A percentile compares a stretch with the other conserved stretches of the same genome.
Conservation (phyloP, 768 basidiomycete species). For the Xerocomus potaroensis region DNA sequence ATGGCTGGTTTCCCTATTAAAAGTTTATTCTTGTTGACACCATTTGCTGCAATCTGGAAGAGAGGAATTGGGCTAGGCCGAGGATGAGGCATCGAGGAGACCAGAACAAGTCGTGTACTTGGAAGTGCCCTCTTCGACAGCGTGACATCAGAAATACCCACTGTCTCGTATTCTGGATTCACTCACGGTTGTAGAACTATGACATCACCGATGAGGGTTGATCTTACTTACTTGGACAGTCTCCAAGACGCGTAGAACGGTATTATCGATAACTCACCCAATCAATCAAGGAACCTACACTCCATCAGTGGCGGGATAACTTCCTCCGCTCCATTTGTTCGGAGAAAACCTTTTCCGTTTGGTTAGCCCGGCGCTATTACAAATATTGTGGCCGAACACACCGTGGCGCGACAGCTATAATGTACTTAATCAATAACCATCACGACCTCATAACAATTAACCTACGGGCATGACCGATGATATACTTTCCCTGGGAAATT, state of each 20-base stretch:
- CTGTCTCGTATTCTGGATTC: not conserved
- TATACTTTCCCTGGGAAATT: conserved; percentile 32
- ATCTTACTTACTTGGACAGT: conserved; percentile 37
- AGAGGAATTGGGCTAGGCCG: conserved; percentile 42
- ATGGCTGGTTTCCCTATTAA: conserved; percentile 73
- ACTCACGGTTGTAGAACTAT: conserved; percentile 29
- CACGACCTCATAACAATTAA: not conserved
- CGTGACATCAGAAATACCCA: too few species aligned
- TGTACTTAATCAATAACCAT: not conserved
- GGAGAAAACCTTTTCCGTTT: conserved; percentile 17
- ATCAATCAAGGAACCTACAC: conserved; percentile 42
- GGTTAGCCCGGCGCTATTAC: not conserved
- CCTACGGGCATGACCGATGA: conserved; percentile 34
- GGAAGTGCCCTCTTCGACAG: too few species aligned
- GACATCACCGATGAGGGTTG: not conserved
- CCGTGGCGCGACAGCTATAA: conserved; percentile 19
- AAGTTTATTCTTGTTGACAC: conserved; percentile 58
- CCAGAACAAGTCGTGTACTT: conserved; percentile 38
- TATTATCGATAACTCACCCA: conserved; percentile 30
- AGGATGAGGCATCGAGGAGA: conserved; percentile 38
- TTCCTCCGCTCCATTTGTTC: conserved; percentile 21
- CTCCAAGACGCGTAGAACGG: too few species aligned
- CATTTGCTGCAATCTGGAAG: conserved; percentile 48
- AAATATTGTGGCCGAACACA: not conserved
- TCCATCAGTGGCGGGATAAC: conserved; percentile 34